A percentile compares a stretch with the other conserved stretches of the same genome.
Evolutionary conservation across 2,329 filamentous ascomycete genomes (phyloP).

Genomic region (Cercospora zeae-maydis): DNA sequence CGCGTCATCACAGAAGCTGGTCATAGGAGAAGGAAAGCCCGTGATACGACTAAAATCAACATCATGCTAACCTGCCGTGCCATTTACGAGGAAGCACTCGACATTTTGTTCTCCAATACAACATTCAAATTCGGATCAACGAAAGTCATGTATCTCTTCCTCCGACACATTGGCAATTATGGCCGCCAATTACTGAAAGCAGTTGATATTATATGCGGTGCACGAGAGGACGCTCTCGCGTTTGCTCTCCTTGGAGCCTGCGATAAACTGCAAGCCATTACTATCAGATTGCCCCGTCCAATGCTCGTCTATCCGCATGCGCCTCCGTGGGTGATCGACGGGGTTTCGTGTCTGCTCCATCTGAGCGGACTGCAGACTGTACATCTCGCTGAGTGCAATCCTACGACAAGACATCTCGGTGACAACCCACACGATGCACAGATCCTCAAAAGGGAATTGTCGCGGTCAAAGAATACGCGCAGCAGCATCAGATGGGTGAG

Average conservation of each 20-base stretch:
- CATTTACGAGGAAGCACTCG: constrained; percentile 43
- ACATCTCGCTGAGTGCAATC: constrained; percentile 20
- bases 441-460: constrained; percentile 27
- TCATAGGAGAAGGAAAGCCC: constrained; percentile 23
- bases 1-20: constrained; percentile 29
- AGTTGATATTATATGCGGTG: constrained; percentile 29
- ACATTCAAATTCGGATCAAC: constrained; percentile 47
- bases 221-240: constrained; percentile 32
- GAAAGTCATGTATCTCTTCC: constrained; percentile 44
- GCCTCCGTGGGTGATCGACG: constrained; percentile 30
- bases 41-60: constrained; percentile 42
- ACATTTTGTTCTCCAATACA: constrained; percentile 47
- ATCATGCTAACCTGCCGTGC: constrained; percentile 43
- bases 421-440: constrained; percentile 24
- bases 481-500: constrained; percentile 28
- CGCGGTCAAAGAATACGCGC: constrained; percentile 19
- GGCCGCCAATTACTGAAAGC: constrained; percentile 26
- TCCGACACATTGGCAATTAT: constrained; percentile 32
- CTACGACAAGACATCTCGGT: constrained; percentile 17
- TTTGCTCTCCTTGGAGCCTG: constrained; percentile 33
- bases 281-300: constrained; percentile 25
- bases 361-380: constrained; percentile 30
- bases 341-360: constrained; percentile 28
- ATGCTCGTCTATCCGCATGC: constrained; percentile 21
- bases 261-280: constrained; percentile 25